Conservation (phyloP, 1,284 basidiomycete species). For the Entoloma clypeatum region DNA sequence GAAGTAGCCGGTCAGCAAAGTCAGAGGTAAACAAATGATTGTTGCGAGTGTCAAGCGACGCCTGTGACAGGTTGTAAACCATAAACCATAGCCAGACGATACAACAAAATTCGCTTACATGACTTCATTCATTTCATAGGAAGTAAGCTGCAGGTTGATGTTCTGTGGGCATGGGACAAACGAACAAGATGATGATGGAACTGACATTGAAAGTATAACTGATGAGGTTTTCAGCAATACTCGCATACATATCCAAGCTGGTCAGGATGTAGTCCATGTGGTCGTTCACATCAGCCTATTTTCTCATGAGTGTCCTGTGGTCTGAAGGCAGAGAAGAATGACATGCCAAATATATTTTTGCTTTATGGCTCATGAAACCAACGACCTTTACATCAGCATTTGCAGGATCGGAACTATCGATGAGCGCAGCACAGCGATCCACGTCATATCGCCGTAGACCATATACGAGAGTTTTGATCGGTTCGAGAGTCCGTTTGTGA, state of each 20-base stretch:
- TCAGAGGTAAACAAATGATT: conserved; percentile 64
- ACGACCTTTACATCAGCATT: conserved; percentile 33
- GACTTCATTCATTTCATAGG: conserved; percentile 58
- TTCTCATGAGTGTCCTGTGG: not conserved
- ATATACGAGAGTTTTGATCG: conserved; percentile 64
- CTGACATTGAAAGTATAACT: conserved; percentile 62
- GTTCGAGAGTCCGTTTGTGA: conserved; percentile 65
- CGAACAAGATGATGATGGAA: conserved; percentile 1
- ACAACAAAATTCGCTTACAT: conserved; percentile 37
- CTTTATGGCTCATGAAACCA: conserved; percentile 66
- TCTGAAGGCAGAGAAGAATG: not conserved
- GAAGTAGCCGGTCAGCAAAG: conserved; percentile 70
- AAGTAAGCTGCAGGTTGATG: conserved; percentile 52
- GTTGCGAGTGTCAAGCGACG: conserved; percentile 60
- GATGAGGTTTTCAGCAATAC: conserved; percentile 66
- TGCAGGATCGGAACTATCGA: conserved; percentile 31
- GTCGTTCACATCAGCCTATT: conserved; percentile 62
- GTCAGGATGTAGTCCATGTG: conserved; percentile 67
- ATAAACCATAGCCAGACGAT: not conserved
- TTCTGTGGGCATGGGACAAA: conserved; percentile 2
- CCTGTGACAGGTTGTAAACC: conserved; percentile 24
- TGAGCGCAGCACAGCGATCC: conserved; percentile 56
- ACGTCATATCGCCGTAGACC: conserved; percentile 63
- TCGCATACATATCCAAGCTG: conserved; percentile 65
- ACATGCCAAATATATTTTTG: conserved; percentile 63